phyloP scores from a whole-genome alignment of 2,329 filamentous ascomycete genomes.

The Mollisiaceae sp. region DNA sequence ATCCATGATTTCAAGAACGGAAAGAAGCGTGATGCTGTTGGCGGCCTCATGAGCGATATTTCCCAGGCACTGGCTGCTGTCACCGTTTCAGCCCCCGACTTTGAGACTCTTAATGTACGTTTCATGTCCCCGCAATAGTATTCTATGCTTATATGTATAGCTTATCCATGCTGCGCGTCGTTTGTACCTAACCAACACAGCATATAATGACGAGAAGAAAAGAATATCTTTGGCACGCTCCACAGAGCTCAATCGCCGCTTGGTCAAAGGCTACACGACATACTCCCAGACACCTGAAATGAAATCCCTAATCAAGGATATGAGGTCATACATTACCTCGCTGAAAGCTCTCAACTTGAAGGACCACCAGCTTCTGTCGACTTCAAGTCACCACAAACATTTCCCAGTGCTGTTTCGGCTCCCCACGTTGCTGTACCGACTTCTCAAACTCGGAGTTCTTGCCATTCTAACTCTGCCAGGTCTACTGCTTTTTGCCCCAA shows the following conservation, averaged over 20 bases:
- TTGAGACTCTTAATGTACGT: conserved; percentile 75
- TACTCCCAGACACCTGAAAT: conserved; percentile 91
- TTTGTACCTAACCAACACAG: conserved; percentile 75
- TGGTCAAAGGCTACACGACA: conserved; percentile 86
- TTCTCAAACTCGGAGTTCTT: conserved; percentile 76
- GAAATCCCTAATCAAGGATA: conserved; percentile 70
- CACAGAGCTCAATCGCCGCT: conserved; percentile 88
- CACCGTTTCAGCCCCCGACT: conserved; percentile 92
- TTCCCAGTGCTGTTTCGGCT: conserved; percentile 79
- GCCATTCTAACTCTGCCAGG: conserved; percentile 84
- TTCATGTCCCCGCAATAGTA: conserved; percentile 45
- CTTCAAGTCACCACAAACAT: conserved; percentile 70
- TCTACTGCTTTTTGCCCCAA: conserved; percentile 81
- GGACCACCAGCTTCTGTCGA: conserved; percentile 77
- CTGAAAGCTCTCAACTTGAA: conserved; percentile 83
- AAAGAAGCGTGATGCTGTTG: conserved; percentile 82
- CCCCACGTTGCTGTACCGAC: conserved; percentile 76
- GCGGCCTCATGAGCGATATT: conserved; percentile 80
- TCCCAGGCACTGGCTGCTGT: conserved; percentile 84
- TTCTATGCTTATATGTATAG: conserved; percentile 45
- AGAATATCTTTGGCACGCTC: conserved; percentile 90
- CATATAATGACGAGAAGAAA: conserved; percentile 45
- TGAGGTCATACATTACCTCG: conserved; percentile 84
- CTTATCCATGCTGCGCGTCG: conserved; percentile 72
- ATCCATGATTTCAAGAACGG: conserved; percentile 83